Evolutionary conservation across 805 yeast genomes (phyloP).

Genomic region (Candida hispaniensis): DNA sequence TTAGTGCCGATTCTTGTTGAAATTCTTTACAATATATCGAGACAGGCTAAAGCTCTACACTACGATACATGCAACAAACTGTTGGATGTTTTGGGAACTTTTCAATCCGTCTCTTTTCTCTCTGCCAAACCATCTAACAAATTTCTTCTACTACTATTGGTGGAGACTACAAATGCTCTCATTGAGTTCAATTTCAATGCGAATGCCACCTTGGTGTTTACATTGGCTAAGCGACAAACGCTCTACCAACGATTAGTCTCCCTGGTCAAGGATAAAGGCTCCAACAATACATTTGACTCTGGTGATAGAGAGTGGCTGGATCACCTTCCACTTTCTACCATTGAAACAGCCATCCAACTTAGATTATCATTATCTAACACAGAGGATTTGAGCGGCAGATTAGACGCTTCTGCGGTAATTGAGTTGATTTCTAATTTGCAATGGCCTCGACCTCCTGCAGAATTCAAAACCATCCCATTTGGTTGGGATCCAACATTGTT

Average conservation of each 20-base stretch:
- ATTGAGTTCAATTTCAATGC: constrained; percentile 13
- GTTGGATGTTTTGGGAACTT: constrained; percentile 9
- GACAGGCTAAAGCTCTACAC: constrained; percentile 11
- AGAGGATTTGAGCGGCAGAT: not conserved
- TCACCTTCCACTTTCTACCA: constrained; percentile 8
- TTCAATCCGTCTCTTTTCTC: constrained; percentile 7
- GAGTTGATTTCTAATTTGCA: constrained; percentile 4
- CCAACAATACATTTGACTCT: no score
- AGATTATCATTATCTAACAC: constrained; percentile 5
- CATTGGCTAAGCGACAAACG: constrained; percentile 7
- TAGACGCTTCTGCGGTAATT: constrained; percentile 1
- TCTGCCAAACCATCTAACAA: constrained; percentile 11
- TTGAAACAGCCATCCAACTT: constrained; percentile 6
- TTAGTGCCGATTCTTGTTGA: constrained; percentile 10
- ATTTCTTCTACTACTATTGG: constrained; percentile 5
- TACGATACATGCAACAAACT: constrained; percentile 6
- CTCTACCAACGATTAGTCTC: constrained; percentile 5
- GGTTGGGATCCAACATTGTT: constrained; percentile 10
- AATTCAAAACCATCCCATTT: constrained; percentile 10
- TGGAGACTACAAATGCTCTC: constrained; percentile 13
- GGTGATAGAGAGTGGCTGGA: constrained; percentile 11
- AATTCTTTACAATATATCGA: constrained; percentile 9
- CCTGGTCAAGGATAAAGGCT: constrained; percentile 8
- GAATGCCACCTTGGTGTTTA: constrained; percentile 7
- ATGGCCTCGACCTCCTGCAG: constrained; percentile 3